phyloP scores from a whole-genome alignment of 257 asterid species.

The Solanum chiquidenum region DNA sequence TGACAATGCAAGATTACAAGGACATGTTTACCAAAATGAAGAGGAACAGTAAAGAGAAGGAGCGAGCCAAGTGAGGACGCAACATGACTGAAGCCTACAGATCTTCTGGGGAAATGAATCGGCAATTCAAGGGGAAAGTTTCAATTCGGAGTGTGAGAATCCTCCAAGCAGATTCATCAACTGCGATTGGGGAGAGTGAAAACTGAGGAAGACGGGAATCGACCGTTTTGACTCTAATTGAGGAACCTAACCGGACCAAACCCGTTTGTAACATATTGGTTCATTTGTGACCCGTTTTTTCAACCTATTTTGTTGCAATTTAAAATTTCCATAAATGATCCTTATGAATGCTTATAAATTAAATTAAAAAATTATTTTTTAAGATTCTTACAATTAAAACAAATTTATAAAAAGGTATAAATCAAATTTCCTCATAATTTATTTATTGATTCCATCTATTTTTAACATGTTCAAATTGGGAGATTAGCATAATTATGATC shows the following conservation, averaged over 20 bases:
- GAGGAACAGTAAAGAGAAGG: neutral
- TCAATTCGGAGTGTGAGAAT: neutral
- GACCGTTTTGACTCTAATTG: neutral
- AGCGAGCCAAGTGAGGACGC: neutral
- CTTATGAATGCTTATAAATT: neutral
- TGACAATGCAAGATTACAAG: neutral
- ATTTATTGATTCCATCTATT: neutral
- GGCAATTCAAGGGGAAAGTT: neutral
- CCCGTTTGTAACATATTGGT: neutral
- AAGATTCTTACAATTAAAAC: too few relatives aligned
- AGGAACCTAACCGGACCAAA: neutral
- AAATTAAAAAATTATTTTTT: too few relatives aligned
- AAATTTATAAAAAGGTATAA: too few relatives aligned
- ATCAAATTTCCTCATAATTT: too few relatives aligned
- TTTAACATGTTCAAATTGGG: neutral
- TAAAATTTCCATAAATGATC: too few relatives aligned
- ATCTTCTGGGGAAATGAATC: neutral
- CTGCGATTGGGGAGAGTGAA: neutral
- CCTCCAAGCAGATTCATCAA: neutral
- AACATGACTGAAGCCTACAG: neutral
- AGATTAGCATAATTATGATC: neutral
- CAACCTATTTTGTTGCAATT: neutral
- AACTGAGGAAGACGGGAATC: neutral
- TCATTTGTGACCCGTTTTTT: neutral
- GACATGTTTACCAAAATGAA: neutral